A percentile compares a stretch with the other conserved stretches of the same genome.
phyloP scores from a whole-genome alignment of 768 basidiomycete species.

The Lactarius evosmus region DNA sequence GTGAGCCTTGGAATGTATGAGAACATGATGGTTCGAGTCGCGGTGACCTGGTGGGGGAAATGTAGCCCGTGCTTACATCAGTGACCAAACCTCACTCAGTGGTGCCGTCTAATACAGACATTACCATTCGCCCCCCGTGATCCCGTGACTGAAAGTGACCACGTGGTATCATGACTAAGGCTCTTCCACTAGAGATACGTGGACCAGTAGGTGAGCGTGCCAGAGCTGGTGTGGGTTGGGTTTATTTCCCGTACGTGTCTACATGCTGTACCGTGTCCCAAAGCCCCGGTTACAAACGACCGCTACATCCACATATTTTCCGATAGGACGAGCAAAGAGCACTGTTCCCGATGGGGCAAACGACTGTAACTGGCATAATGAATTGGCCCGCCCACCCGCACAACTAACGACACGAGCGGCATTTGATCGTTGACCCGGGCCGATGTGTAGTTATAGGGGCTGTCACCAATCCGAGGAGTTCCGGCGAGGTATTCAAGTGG shows the following conservation, averaged over 20 bases:
- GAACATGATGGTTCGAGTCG: constrained; percentile 8
- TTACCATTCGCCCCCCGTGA: too few species aligned
- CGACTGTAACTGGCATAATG: too few species aligned
- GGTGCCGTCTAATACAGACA: too few species aligned
- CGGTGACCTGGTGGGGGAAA: not conserved
- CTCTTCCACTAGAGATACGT: not conserved
- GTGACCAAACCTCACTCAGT: not conserved
- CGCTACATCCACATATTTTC: not conserved
- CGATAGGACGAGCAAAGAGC: not conserved
- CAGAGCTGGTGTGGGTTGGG: not conserved
- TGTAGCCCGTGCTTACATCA: not conserved
- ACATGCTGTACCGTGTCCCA: not conserved
- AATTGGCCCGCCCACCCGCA: too few species aligned
- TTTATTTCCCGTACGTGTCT: not conserved
- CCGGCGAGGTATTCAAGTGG: not conserved
- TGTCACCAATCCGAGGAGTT: not conserved
- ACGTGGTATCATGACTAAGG: not conserved
- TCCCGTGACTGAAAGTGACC: too few species aligned
- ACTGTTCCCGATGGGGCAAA: not conserved
- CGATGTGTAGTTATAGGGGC: not conserved
- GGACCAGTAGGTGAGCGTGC: not conserved
- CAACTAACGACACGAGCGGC: not conserved
- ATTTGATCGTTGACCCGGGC: not conserved
- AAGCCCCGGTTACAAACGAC: too few species aligned
- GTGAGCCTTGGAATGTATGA: constrained; percentile 12